Base-by-base conservation (phyloP, 306 rosid species). In the Vigna angularis region DNA sequence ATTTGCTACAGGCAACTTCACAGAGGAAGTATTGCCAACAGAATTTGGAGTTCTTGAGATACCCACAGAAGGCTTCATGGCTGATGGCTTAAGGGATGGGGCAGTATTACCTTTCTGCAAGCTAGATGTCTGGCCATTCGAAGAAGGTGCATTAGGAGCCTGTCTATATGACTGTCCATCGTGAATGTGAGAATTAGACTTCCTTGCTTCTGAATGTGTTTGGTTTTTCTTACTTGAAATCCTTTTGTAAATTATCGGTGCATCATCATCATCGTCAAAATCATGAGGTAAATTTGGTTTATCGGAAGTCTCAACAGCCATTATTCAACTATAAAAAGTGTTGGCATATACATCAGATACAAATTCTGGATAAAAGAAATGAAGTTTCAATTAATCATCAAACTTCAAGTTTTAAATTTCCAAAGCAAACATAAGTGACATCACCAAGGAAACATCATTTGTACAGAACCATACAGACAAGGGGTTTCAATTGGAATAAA, bases 231-330 rank as follows among this genome's bases (percentile, higher is more conserved):
- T 86, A 18, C 71, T 10, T 30, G 89, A 4, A 51, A 28, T 48
- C 77, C 89, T 74, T 53, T 80, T 80, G 7, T 66, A 53, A 72
- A 36, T 40, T 76, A 83, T 0, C 0, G 89, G 86, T 18, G 48
- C 81, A 59, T 79, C 86, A 0, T 75, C 85, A 1, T 66, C 85
- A n/a, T 49, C 85, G 1, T 66, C 85, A 76, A 30, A 61, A 9
- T 61, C 66, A 53, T 34, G 28, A 0, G 81, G 76, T 59, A 83
- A 3, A 57, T 53, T 80, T 14, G 80, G 73, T 83, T 80, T 83
- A 72, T 20, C 73, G n/a, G 86, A 76, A 82, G 85, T 70, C 78
- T 86, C 89, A 32, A 83, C 81, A 80, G 89, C 89, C 87, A 86
- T 86, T 44, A 80, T 83, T 55, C 83, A 79, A 72, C 67, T 40